A percentile compares a stretch with the other conserved stretches of the same genome.
Conservation (phyloP, 345 rosid species). For the Aquilaria malaccensis region DNA sequence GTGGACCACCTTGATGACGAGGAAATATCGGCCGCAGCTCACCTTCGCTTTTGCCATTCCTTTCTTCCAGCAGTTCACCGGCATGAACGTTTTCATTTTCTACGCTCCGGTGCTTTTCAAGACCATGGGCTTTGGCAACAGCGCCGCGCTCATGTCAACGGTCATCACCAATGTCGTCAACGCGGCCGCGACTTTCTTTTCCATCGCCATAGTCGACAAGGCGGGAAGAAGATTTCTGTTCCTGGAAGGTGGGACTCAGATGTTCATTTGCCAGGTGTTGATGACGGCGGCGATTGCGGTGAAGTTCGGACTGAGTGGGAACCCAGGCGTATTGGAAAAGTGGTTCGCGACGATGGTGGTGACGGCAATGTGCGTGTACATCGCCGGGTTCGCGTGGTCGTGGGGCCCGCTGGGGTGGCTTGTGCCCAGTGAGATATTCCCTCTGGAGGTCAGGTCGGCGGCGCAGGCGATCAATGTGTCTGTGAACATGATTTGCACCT, state of each 20-base stretch:
- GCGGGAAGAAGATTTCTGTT: constrained; percentile 61
- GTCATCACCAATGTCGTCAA: constrained; percentile 64
- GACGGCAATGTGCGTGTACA: constrained; percentile 1
- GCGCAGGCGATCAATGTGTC: constrained; percentile 10
- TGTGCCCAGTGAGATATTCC: constrained; percentile 4
- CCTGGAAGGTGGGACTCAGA: constrained; percentile 67
- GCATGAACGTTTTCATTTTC: constrained; percentile 69
- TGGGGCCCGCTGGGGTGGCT: constrained; percentile 15
- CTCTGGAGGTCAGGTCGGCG: constrained; percentile 6
- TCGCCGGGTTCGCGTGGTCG: constrained; percentile 11
- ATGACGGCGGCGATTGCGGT: constrained; percentile 3
- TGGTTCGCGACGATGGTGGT: not conserved
- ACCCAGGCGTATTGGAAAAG: not conserved
- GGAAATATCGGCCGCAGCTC: constrained; percentile 60
- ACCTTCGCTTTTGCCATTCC: constrained; percentile 45
- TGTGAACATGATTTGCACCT: constrained; percentile 11
- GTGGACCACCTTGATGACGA: constrained; percentile 53
- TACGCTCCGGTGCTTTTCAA: constrained; percentile 76
- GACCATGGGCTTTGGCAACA: constrained; percentile 59
- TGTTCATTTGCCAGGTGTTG: constrained; percentile 60
- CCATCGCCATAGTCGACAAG: constrained; percentile 48
- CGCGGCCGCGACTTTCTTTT: constrained; percentile 50
- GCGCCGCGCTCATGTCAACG: constrained; percentile 65
- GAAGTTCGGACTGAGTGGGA: constrained; percentile 7
- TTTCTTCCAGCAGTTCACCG: constrained; percentile 72